These are phyloP conservation scores for Hordeum marinum DNA, from an alignment of 176 grass and related monocot species.

Conservation along the genomic window DNA sequence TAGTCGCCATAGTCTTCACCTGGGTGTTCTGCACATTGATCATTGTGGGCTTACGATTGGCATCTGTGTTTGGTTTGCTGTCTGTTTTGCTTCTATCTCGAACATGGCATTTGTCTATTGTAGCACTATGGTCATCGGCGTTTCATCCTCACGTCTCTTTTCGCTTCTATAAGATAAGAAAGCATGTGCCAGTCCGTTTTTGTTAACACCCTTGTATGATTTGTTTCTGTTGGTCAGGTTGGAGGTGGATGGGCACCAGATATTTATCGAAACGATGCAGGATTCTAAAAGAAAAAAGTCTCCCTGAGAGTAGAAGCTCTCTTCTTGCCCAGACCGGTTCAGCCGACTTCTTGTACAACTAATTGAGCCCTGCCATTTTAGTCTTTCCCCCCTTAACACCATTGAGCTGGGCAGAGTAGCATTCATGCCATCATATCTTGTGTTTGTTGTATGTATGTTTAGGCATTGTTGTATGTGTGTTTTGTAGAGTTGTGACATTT, in stretches of 20 bases:
- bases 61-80: not conserved
- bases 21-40: not conserved
- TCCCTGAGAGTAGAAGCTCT: not conserved
- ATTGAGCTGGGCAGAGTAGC: not conserved
- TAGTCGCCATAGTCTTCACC: not conserved
- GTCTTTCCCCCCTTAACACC: not conserved
- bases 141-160: too few species aligned
- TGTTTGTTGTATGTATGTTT: constrained; percentile 24
- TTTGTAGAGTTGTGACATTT: not conserved
- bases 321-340: not conserved
- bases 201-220: not conserved
- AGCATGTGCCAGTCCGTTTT: not conserved
- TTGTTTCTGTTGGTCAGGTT: constrained; percentile 25
- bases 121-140: too few species aligned
- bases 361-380: not conserved
- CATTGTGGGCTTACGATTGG: not conserved
- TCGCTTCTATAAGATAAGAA: not conserved
- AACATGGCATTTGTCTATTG: too few species aligned
- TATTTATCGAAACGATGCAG: constrained; percentile 32
- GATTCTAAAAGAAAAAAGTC: constrained; percentile 4
- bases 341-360: constrained; percentile 9
- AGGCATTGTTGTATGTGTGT: not conserved
- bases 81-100: not conserved
- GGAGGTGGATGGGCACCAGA: constrained; percentile 35
- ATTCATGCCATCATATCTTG: not conserved